Evolutionary conservation across 2,329 filamentous ascomycete genomes (phyloP).

Genomic region (Trichoderma cornu-damae): DNA sequence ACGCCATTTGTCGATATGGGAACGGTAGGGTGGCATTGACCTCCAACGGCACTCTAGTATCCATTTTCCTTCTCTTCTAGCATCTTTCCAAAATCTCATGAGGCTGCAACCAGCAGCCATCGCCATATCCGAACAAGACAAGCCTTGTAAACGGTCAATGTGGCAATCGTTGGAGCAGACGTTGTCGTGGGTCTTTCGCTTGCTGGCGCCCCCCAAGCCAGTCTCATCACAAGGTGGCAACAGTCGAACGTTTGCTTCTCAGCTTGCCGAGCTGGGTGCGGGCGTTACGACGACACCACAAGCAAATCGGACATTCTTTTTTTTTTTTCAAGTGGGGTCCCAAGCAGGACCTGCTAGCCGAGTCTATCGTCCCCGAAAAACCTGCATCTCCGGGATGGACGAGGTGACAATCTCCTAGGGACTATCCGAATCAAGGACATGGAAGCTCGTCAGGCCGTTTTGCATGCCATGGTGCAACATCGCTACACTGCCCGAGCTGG

Average conservation of each 20-base stretch:
- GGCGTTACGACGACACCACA: constrained; percentile 33
- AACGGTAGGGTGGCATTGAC: no score
- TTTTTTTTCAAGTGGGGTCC: constrained; percentile 31
- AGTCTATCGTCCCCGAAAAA: constrained; percentile 22
- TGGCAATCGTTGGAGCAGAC: constrained; percentile 43
- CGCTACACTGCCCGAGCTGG: constrained; percentile 26
- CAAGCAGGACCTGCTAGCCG: constrained; percentile 18
- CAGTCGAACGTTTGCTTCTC: constrained; percentile 45
- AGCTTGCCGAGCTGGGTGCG: constrained; percentile 37
- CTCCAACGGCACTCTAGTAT: no score
- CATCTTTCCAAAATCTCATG: neutral
- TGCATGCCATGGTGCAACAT: constrained; percentile 32
- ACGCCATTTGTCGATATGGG: no score
- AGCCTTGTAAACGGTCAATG: constrained; percentile 13
- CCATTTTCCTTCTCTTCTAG: no score
- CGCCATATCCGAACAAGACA: neutral
- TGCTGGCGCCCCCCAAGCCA: constrained; percentile 37
- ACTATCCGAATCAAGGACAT: constrained; percentile 22
- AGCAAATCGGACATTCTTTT: constrained; percentile 28
- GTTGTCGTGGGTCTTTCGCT: constrained; percentile 40
- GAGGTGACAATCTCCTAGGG: constrained; percentile 25
- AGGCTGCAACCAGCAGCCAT: neutral
- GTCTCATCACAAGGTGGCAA: constrained; percentile 41
- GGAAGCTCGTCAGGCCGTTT: constrained; percentile 32
- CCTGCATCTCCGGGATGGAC: constrained; percentile 26